Evolutionary conservation across 495 filamentous ascomycete genomes (phyloP), one percentile per base, ranked within the genome.

Genomic region (Aspergillus ostianus): DNA sequence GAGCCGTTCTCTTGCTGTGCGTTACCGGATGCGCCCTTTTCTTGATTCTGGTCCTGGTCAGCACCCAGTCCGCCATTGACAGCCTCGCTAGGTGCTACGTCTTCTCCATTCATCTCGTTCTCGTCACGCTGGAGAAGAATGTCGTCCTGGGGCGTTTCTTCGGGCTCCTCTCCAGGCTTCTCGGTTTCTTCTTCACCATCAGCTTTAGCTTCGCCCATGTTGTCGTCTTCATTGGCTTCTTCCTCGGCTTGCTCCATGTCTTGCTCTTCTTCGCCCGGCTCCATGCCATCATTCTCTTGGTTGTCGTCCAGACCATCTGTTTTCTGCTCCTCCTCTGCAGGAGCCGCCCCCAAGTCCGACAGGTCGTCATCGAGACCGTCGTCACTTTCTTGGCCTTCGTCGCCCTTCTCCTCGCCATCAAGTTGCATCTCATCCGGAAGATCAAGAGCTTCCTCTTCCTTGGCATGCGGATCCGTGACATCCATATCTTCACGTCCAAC

Each of bases 391-490:
- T 83, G 81, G 20, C 82, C 84, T 36, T 83, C 84, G 47, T 86
- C 86, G 51, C 85, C 85, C 53, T 83, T 81, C 49, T 89, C 84
- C 55, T 86, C 77, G 26, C 80, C 84, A 67, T 89, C 88, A 32
- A 91, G 76, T 46, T 87, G 77, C 77, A 91, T 84, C 62, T 90
- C 86, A 21, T 91, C 86, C 6, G 85, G 86, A 36, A 88, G 74
- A 27, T 89, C 86, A 15, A 89, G 75, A 0, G 79, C 78, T 32
- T 87, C 77, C 52, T 87, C 82, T 62, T 96, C 90, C 60, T 93
- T 86, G 3, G 87, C 80, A 70, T 93, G 86, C 21, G 84, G 79
- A 67, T 91, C 89, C 21, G 84, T 82, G 46, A 84, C 82, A 67
- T 88, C 85, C 57, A 82, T 82, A 21, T 85, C 80, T 47, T 87